Evolutionary conservation across 2,329 filamentous ascomycete genomes (phyloP).

Genomic region (Hypoxylon sp.): DNA sequence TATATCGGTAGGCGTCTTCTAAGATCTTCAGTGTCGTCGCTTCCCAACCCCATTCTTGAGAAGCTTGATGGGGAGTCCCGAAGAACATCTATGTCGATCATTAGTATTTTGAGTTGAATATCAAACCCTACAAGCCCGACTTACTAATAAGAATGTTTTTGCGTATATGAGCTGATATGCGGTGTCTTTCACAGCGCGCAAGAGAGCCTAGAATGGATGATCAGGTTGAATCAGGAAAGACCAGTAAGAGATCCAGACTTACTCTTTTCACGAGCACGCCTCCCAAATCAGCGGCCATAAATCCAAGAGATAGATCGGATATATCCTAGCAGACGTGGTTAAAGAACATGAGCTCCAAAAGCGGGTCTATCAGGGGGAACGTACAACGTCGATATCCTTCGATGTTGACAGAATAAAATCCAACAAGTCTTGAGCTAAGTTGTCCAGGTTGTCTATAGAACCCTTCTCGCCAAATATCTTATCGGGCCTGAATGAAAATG

Average conservation of each 20-base stretch:
- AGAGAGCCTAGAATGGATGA: constrained; percentile 12
- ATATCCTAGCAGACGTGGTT: constrained; percentile 11
- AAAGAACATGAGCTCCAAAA: background rate
- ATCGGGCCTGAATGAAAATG: constrained; percentile 6
- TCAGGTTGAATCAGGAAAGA: background rate
- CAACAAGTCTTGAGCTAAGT: constrained; percentile 16
- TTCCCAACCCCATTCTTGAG: constrained; percentile 17
- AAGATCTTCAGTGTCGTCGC: constrained; percentile 13
- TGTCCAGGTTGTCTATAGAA: constrained; percentile 14
- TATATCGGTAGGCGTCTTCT: constrained; percentile 22
- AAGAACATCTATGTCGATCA: constrained; percentile 14
- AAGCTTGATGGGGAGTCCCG: constrained; percentile 24
- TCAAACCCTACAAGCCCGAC: background rate
- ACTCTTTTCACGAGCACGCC: constrained; percentile 21
- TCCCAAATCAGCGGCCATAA: constrained; percentile 20
- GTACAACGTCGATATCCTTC: constrained; percentile 1
- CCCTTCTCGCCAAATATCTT: constrained; percentile 23
- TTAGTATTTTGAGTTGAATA: background rate
- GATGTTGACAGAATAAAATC: background rate
- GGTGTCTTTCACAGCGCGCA: background rate
- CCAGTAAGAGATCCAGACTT: background rate
- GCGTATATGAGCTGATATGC: constrained; percentile 17
- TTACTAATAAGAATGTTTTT: constrained; percentile 19
- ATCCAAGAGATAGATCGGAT: constrained; percentile 8
- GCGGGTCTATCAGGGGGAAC: background rate